Base-by-base conservation (phyloP, 257 asterid genomes). In the Solanum corneliomulleri region DNA sequence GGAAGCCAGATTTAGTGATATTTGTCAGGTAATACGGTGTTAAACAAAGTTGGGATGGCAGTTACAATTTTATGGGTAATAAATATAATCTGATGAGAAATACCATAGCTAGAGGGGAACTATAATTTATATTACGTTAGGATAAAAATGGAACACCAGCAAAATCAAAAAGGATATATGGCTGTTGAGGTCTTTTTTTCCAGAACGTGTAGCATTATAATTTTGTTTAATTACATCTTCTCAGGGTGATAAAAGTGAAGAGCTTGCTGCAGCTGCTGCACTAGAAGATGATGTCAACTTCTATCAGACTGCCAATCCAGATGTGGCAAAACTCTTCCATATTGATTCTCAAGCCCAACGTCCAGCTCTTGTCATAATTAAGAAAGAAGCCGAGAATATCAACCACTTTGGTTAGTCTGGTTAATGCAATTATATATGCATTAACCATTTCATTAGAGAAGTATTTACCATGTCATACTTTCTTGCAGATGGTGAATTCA, bases 331-430 rank as follows among this genome's bases (percentile, higher is more conserved):
- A 92, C 81, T 96, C 93, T 97, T 97, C 91, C 92, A 96, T 85
- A 87, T 97, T 90, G 98, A 93, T 88, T 91, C 94, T 84, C 94
- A 91, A 87, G 95, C 89, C 86, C 92, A 92, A 87, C 96, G 93
- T 87, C 99, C 99, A 88, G 96, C 98, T 86, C 86, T 97, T 86
- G 98, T 95, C 82, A 81, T 97, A 91, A 89, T 97, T 31, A 97
- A 97, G 94, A 93, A 94, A 75, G 97, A 94, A 91, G 95, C 92
- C 15, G 99, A 95, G 89, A 94, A 95, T 91, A 93, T 95, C 58
- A 88, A 91, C 62, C 92, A 89, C 91, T 97, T 94, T 89, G 94
- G 99, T 97, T 80, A 86, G 98, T 91, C 56, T 68, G 84, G 70
- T 86, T 25, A 39, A 76, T 82, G 82, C 35, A 60, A 39, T 90